These are phyloP conservation scores for Lentinula sp. DNA, from an alignment of 768 basidiomycete species.

Conservation along the genomic window DNA sequence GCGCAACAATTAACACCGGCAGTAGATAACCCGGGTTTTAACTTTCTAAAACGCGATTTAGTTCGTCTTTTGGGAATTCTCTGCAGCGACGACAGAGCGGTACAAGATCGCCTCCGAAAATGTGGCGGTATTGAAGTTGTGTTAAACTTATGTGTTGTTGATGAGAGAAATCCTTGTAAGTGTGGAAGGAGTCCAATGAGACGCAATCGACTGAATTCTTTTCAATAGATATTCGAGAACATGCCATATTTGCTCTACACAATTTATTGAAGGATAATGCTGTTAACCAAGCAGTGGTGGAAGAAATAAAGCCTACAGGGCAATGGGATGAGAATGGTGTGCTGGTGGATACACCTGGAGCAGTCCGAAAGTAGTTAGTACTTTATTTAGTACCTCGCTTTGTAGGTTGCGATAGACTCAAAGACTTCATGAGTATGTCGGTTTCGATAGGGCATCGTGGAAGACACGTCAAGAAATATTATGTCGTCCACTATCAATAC, in stretches of 20 bases:
- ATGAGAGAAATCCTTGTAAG: slow-evolving; percentile 91
- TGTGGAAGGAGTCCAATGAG: slow-evolving; percentile 12
- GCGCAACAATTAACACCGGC: slow-evolving; percentile 11
- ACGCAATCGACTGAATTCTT: slow-evolving; percentile 2
- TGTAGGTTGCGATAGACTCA: neutral
- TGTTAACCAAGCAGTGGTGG: slow-evolving; percentile 77
- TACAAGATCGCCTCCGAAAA: slow-evolving; percentile 69
- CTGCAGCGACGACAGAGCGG: slow-evolving; percentile 52
- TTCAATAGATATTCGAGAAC: slow-evolving; percentile 76
- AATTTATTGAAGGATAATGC: slow-evolving; percentile 72
- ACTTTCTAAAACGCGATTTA: slow-evolving; percentile 82
- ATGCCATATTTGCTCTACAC: slow-evolving; percentile 80
- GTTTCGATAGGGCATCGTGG: neutral
- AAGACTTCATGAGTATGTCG: no score
- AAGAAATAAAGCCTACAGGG: slow-evolving; percentile 58
- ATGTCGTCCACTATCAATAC: no score
- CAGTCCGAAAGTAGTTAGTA: slow-evolving; percentile 15
- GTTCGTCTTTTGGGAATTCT: slow-evolving; percentile 84
- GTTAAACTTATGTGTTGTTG: slow-evolving; percentile 84
- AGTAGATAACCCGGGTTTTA: slow-evolving; percentile 55
- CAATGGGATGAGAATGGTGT: slow-evolving; percentile 55
- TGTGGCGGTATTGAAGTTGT: slow-evolving; percentile 75
- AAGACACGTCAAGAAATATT: neutral
- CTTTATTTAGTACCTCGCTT: no score
- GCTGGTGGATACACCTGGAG: slow-evolving; percentile 32